Percentiles rank a stretch among this genome's conserved stretches.
These are phyloP conservation scores for Alternaria atra DNA, from an alignment of 2,329 filamentous ascomycete genomes.

Conservation along the genomic window DNA sequence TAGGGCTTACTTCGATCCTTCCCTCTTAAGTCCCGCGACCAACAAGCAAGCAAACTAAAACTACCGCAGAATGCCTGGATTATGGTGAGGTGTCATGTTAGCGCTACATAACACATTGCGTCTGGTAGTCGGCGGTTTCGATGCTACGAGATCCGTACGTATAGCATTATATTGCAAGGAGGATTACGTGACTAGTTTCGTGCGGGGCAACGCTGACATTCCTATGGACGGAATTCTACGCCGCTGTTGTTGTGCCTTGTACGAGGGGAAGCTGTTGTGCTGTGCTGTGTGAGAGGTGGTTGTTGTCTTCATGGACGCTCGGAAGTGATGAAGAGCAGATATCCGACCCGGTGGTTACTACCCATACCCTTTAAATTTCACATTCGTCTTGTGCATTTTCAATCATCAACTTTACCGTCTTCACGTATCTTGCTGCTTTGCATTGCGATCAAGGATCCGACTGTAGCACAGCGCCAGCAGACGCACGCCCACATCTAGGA, in stretches of 20 bases:
- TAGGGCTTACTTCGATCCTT: constrained; percentile 17
- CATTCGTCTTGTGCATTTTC: neutral
- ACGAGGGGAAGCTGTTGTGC: neutral
- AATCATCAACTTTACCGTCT: neutral
- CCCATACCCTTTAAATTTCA: neutral
- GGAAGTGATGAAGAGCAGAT: constrained; percentile 10
- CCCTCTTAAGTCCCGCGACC: constrained; percentile 11
- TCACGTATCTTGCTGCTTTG: constrained; percentile 6
- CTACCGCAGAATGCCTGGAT: constrained; percentile 6
- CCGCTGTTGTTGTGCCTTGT: constrained; percentile 10
- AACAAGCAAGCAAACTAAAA: constrained; percentile 14
- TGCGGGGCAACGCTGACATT: neutral
- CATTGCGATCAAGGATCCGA: constrained; percentile 9
- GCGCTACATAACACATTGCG: constrained; percentile 31
- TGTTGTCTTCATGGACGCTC: constrained; percentile 1
- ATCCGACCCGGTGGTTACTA: neutral
- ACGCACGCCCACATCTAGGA: constrained; percentile 7
- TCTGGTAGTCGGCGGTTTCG: constrained; percentile 13
- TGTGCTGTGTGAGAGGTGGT: constrained; percentile 6
- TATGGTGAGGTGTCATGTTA: constrained; percentile 21
- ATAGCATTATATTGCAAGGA: constrained; percentile 10
- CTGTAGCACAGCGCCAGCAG: constrained; percentile 13
- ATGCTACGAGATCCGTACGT: constrained; percentile 5
- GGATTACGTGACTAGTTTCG: constrained; percentile 12
- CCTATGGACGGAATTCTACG: neutral